Percentiles rank a stretch among this genome's conserved stretches.
phyloP scores from a whole-genome alignment of 2,329 filamentous ascomycete species.

The Exophiala lecanii-corni region DNA sequence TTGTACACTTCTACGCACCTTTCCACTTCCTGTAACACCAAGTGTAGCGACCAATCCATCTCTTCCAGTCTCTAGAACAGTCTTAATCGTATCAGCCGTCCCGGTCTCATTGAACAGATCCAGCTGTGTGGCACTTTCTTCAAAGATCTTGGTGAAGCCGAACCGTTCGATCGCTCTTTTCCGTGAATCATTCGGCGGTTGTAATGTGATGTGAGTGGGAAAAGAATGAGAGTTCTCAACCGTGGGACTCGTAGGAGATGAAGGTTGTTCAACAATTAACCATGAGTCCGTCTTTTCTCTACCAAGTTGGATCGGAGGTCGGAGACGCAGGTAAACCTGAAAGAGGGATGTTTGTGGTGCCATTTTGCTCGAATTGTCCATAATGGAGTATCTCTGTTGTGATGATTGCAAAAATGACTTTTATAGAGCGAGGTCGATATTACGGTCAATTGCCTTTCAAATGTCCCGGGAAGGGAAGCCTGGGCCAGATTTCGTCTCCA shows the following conservation, averaged over 20 bases:
- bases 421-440: background rate
- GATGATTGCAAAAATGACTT: background rate
- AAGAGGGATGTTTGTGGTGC: slow-evolving; percentile 57
- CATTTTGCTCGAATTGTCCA: slow-evolving; percentile 24
- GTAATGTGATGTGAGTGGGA: slow-evolving; percentile 67
- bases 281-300: slow-evolving; percentile 59
- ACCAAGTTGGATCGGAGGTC: slow-evolving; percentile 54
- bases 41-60: slow-evolving; percentile 88
- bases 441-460: background rate
- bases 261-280: slow-evolving; percentile 66
- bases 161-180: slow-evolving; percentile 90
- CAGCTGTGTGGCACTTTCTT: slow-evolving; percentile 76
- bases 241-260: slow-evolving; percentile 25
- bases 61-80: slow-evolving; percentile 76
- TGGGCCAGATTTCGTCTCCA: too few relatives aligned
- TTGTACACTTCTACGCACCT: slow-evolving; percentile 53
- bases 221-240: slow-evolving; percentile 35
- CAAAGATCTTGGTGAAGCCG: slow-evolving; percentile 88
- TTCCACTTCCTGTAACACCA: slow-evolving; percentile 92
- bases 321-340: slow-evolving; percentile 83
- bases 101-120: slow-evolving; percentile 81
- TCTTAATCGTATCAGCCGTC: slow-evolving; percentile 53
- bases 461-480: too few relatives aligned
- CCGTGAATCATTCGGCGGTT: slow-evolving; percentile 75
- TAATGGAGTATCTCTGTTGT: slow-evolving; percentile 4